Evolutionary conservation across 129 eudicot species (phyloP), one percentile per base, ranked within the genome.

Genomic region (Centella asiatica): DNA sequence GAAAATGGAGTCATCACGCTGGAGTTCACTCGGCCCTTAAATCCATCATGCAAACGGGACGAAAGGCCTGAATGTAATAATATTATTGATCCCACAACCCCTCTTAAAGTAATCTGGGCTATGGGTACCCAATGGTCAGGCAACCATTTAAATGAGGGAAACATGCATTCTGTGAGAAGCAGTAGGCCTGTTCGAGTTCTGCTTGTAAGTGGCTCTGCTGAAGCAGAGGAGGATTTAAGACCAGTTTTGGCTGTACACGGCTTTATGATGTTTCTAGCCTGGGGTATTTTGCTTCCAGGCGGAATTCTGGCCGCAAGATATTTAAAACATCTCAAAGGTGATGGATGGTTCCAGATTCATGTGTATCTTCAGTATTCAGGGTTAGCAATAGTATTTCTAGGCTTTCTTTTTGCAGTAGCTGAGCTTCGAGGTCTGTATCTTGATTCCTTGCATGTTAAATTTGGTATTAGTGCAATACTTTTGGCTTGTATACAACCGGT

Each of bases 231-330:
- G 68, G 88, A 90, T 60, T 65, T 90, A 64, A 64, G 85, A 32
- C 98, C 98, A 2, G 98, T 90, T 19, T 72, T 90, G 72, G 88
- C 86, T 25, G 95, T 90, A 12, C 98, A 87, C 42, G 98, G 98
- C 37, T 90, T 90, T 66, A 87, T 90, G 95, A 87, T 90, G 98
- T 90, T 90, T 62, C 83, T 90, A 8, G 94, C 98, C 0, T 90
- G 94, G 95, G 95, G 95, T 19, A 80, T 90, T 59, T 70, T 87
- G 76, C 81, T 90, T 46, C 98, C 98, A 10, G 78, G 81, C 68
- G 98, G 95, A 45, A 69, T 87, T 33, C 68, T 90, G 40, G 78
- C 98, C 28, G 90, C 98, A 60, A 77, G 98, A 53, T 90, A 90
- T 70, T 44, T 87, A 62, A 90, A 84, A 59, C 90, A 73, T 49